Evolutionary conservation across 2,329 filamentous ascomycete genomes (phyloP), one percentile per base, ranked within the genome.

Genomic region (Diplodia intermedia): DNA sequence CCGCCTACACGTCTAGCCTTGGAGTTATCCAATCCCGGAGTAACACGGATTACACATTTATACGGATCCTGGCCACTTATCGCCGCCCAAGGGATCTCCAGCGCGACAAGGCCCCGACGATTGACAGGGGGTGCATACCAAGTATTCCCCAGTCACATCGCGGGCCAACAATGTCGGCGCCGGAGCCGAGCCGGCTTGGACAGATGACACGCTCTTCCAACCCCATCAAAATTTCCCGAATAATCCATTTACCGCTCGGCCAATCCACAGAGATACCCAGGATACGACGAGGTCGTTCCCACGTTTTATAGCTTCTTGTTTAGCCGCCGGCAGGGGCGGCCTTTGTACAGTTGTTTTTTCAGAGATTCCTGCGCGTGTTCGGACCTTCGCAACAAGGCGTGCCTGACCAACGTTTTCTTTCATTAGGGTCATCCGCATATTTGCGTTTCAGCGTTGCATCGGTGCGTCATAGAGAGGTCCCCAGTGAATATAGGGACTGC

Each of bases 371-470:
- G 29, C 26, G 52, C 29, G 53, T 53, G 54, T 66, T 26, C 40
- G 31, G 56, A 14, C 47, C 50, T n/a, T 47, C 43, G 60, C 47
- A 36, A 63, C 60, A 63, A 52, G 26, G 47, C 60, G 47, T 63
- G 60, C 47, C 47, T 38, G 47, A 38, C 60, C 60, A 50, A 52
- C 43, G 12, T 52, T 63, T 63, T 52, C 60, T 43, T 43, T 31
- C 55, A 40, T 57, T 65, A 38, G 36, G 43, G 60, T 47, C 60
- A 53, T 52, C 14, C 47, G 53, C 53, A 66, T 57, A 52, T 47
- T 66, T 55, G 53, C 53, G 43, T 66, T 66, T 66, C 53, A 66
- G 65, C 65, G 65, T 57, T 66, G 65, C 65, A 66, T 66, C 52
- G 52, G 36, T 66, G 63, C 63, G 56, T 66, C 65, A 66, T 66